Evolutionary conservation across 2,329 filamentous ascomycete genomes (phyloP).

Genomic region (Torrubiellomyces zombiae): DNA sequence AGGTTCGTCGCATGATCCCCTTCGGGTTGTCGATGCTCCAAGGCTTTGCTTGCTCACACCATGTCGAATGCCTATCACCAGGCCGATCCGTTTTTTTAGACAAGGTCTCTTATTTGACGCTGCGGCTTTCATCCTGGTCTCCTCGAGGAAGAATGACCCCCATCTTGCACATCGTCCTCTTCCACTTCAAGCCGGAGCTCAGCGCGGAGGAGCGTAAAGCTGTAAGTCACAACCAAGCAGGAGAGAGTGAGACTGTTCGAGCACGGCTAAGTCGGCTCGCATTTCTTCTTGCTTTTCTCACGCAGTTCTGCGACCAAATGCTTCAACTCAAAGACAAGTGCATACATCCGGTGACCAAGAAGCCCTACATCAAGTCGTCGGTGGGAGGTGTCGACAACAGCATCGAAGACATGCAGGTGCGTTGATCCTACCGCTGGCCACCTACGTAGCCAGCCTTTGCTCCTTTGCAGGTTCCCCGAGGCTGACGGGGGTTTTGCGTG

Average conservation of each 20-base stretch:
- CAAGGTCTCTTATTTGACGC: no score
- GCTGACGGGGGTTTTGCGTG: background rate
- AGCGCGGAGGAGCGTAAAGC: conserved; percentile 3
- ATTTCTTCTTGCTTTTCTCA: background rate
- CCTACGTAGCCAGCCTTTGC: no score
- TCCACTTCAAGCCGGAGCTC: conserved; percentile 7
- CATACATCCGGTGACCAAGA: conserved; percentile 39
- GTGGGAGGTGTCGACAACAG: conserved; percentile 45
- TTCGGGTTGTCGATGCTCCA: no score
- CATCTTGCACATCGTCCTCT: conserved; percentile 8
- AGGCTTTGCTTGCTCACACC: no score
- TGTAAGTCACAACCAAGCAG: conserved; percentile 2
- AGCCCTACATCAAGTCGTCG: conserved; percentile 42
- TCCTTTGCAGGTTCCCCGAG: background rate
- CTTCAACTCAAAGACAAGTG: conserved; percentile 40
- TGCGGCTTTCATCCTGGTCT: no score
- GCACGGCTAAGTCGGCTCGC: background rate
- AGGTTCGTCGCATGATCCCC: no score
- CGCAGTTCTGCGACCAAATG: conserved; percentile 9
- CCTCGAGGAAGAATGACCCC: conserved; percentile 3
- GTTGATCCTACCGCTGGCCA: no score
- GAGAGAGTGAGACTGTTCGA: background rate
- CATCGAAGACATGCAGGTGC: conserved; percentile 40
- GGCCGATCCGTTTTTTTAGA: no score
- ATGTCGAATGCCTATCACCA: no score